Percentiles rank a stretch among this genome's conserved stretches.
Conservation (phyloP, 176 grass and related monocot species). For the Alloteropsis semialata region DNA sequence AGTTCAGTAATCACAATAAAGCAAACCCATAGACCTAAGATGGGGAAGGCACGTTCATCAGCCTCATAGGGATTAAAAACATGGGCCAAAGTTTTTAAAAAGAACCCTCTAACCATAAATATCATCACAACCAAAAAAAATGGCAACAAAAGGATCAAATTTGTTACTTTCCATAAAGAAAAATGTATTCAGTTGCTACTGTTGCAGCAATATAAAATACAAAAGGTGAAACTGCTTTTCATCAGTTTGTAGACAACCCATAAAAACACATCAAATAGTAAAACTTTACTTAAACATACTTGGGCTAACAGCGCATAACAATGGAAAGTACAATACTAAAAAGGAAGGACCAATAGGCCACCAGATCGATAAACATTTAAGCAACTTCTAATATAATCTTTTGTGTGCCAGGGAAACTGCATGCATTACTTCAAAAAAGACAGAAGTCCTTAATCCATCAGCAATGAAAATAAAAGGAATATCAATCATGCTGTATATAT, state of each 20-base stretch:
- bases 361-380: neutral
- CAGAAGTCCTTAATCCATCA: neutral
- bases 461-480: neutral
- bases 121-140: conserved; percentile 3
- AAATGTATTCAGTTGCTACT: neutral
- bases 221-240: neutral
- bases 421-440: neutral
- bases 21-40: neutral
- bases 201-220: conserved; percentile 1
- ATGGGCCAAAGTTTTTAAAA: neutral
- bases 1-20: neutral
- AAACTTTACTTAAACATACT: neutral
- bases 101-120: conserved; percentile 10
- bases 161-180: conserved; percentile 6
- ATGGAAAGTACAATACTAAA: neutral
- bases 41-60: conserved; percentile 19
- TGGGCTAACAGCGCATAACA: neutral
- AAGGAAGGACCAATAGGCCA: neutral
- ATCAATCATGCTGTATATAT: neutral
- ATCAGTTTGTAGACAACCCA: neutral
- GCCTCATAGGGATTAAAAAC: neutral
- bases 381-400: neutral
- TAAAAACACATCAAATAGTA: neutral
- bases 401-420: neutral
- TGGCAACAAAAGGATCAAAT: neutral